These are phyloP conservation scores for Hyaloperonospora brassicae DNA, from an alignment of 352 stramenopile species.

Conservation along the genomic window DNA sequence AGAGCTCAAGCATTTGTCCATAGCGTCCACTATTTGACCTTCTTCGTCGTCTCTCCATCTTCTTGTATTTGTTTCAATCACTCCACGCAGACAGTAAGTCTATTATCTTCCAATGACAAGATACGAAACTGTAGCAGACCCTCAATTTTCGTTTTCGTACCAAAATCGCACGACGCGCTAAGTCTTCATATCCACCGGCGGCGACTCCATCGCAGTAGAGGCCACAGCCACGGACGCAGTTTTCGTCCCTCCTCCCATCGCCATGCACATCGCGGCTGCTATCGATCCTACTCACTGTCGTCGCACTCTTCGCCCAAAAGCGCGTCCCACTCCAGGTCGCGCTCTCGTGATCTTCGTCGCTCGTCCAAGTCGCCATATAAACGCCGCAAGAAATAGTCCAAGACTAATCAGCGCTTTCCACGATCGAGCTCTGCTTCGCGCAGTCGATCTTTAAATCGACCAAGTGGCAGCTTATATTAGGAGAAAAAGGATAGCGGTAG, in stretches of 20 bases:
- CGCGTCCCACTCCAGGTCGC: constrained; percentile 32
- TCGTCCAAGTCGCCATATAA: constrained; percentile 20
- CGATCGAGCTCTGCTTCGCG: constrained; percentile 22
- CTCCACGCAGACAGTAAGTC: neutral
- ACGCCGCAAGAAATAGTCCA: constrained; percentile 25
- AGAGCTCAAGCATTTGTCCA: neutral
- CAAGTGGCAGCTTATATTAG: constrained; percentile 23
- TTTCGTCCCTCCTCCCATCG: constrained; percentile 17
- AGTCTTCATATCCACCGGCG: constrained; percentile 27
- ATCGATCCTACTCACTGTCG: constrained; percentile 25
- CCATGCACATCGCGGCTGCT: constrained; percentile 24
- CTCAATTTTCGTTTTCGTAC: constrained; percentile 20
- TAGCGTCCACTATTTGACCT: constrained; percentile 17
- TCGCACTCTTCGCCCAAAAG: constrained; percentile 19
- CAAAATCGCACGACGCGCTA: constrained; percentile 20
- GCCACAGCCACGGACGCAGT: constrained; percentile 16
- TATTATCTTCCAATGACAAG: constrained; percentile 2
- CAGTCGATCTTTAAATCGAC: constrained; percentile 25
- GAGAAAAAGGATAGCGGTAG: constrained; percentile 10
- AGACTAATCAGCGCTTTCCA: constrained; percentile 13
- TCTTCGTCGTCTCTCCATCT: constrained; percentile 6
- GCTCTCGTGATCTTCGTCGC: constrained; percentile 27
- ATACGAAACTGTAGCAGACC: constrained; percentile 16
- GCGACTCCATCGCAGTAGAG: constrained; percentile 27
- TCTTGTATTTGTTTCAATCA: constrained; percentile 10